Percentiles rank a stretch among this genome's conserved stretches.
Evolutionary conservation across 202 grass and related monocot species (phyloP).

Genomic region (Carex sylvatica): DNA sequence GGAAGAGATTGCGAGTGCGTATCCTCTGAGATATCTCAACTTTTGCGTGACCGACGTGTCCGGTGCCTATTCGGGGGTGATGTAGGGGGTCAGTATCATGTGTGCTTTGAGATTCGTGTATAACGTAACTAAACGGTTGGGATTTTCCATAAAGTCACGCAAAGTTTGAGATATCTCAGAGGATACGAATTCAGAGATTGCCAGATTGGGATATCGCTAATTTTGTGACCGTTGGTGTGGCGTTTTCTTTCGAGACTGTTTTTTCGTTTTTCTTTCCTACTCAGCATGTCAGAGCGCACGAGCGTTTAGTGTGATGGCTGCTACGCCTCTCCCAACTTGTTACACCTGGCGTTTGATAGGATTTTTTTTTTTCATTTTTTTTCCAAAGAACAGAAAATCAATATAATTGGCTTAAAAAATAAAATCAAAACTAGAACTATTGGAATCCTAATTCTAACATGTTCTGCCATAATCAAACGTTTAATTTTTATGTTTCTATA

Average conservation of each 20-base stretch:
- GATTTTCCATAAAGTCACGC: no score
- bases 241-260: slow-evolving; percentile 38
- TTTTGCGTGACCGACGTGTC: no score
- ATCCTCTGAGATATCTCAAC: no score
- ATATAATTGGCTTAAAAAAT: not conserved
- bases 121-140: no score
- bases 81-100: no score
- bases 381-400: not conserved
- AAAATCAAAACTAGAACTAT: not conserved
- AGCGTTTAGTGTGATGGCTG: not conserved
- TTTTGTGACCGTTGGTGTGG: slow-evolving; percentile 68
- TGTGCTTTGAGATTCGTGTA: no score
- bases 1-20: no score
- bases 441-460: no score
- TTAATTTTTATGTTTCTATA: not conserved
- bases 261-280: slow-evolving; percentile 19
- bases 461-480: no score
- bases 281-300: slow-evolving; percentile 23
- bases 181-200: no score
- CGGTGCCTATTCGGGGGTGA: no score
- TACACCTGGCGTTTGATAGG: not conserved
- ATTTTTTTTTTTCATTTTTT: not conserved
- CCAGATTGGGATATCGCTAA: not conserved
- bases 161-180: no score
- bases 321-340: not conserved